Evolutionary conservation across 2,329 filamentous ascomycete species (phyloP), one percentile per base, ranked within the genome.

Genomic region (Ophiostoma himal-ulmi): DNA sequence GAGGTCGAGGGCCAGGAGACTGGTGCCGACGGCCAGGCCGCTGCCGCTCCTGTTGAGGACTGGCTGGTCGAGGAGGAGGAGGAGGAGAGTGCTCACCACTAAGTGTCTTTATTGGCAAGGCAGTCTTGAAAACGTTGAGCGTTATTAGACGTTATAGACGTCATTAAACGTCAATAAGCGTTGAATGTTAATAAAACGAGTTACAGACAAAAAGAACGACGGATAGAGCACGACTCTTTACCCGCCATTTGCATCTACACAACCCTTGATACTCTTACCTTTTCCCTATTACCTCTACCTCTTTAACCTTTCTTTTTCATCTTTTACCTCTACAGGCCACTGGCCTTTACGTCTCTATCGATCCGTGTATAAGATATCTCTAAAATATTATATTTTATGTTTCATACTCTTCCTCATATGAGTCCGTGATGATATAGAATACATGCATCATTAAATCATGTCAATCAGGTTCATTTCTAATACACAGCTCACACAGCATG

Each of bases 1-100:
- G 95, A 99, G 83, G 90, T 98, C 75, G 94, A 98, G 86, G 94
- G 94, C 75, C 88, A 92, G 81, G 88, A 91, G 75, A 84, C 85
- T 72, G 86, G 85, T 74, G 85, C 88, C 80, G 84, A 84, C 75
- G 83, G 84, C 75, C 82, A 83, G 69, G 78, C 86, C 77, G 85
- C 85, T 70, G 83, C 86, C 71, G 85, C 89, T 72, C 82, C 81
- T 72, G 80, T 86, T 72, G 83, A 85, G 76, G 83, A 89, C 83
- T 97, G 93, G 92, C 91, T 96, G 76, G 93, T 94, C 81, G 89
- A 93, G 80, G 90, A 94, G 84, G 81, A 87, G 78, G 87, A 86
- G 75, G 85, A 89, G 75, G 82, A 83, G 74, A 77, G 74, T 70
- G 78, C 79, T 71, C 78, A 78, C 71, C 73, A 75, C 74, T 88